Conservation (phyloP, 176 grass and related monocot species). For the Themeda triandra region DNA sequence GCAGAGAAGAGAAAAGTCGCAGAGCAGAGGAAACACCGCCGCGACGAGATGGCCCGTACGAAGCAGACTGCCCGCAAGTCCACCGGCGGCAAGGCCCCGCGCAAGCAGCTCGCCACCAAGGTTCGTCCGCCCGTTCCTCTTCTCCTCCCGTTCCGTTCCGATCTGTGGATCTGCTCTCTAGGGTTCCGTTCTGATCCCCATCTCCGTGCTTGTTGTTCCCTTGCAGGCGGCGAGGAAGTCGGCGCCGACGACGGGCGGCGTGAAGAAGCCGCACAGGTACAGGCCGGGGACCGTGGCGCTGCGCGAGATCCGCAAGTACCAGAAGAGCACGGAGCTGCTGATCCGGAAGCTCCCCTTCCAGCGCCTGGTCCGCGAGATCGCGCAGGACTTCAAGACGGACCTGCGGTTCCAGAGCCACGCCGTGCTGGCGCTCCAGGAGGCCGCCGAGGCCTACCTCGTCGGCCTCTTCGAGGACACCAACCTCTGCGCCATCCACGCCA, state of each 20-base stretch:
- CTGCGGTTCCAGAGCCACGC: constrained; percentile 83
- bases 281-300: constrained; percentile 71
- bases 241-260: constrained; percentile 72
- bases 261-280: constrained; percentile 96
- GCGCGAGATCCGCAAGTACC: constrained; percentile 93
- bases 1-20: neutral
- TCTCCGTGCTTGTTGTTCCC: fast-evolving
- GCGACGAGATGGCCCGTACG: constrained; percentile 61
- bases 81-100: constrained; percentile 79
- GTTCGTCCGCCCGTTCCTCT: neutral
- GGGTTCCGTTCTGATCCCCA: neutral
- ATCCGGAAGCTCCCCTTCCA: constrained; percentile 94
- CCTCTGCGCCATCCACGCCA: constrained; percentile 91
- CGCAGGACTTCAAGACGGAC: constrained; percentile 97
- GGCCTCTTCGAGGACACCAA: constrained; percentile 92
- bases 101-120: constrained; percentile 98
- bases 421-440: constrained; percentile 83
- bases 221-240: constrained; percentile 78
- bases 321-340: constrained; percentile 97
- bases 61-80: constrained; percentile 97
- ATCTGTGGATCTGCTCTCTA: neutral
- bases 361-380: constrained; percentile 88
- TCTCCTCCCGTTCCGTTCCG: neutral
- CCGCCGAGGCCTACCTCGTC: constrained; percentile 84
- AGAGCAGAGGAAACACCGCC: neutral